Evolutionary conservation across 306 rosid genomes (phyloP), one percentile per base, ranked within the genome.

Genomic region (Fragaria nilgerrensis): DNA sequence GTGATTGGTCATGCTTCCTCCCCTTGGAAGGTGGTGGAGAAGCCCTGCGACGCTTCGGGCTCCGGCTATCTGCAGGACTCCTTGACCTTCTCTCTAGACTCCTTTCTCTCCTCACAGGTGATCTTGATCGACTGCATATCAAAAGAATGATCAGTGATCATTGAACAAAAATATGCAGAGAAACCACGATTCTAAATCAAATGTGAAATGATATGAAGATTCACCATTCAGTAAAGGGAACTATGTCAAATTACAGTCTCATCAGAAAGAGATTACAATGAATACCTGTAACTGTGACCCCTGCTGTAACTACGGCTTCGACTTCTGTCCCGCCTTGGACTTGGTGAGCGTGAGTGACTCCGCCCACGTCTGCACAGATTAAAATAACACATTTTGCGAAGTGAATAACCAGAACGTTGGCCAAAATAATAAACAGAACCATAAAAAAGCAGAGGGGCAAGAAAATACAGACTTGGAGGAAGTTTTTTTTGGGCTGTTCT

Each of bases 231-330:
- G 13, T 19, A 48, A 29, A 73, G 44, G 25, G 48, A 43, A 17
- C 22, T 43, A 8, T 9, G 62, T 50, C 4, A 72, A 27, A 23
- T 66, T 25, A 7, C 23, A 52, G 37, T 37, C 34, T 73, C 61
- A 50, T 37, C 8, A 39, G 52, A 56, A 39, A 41, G 37, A 2
- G 7, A 68, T 27, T 12, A 70, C n/a, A 16, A 63, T 53, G 52
- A 43, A 36, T 23, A 87, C 91, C 91, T 88, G 77, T 81, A 83
- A 77, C 91, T 88, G 39, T 68, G 89, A 16, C 68, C 91, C 81
- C 91, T 79, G 85, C 87, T 85, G 79, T 88, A 83, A 71, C 91
- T 85, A n/a, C 78, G 91, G 68, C 90, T 87, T 63, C 78, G 83
- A 80, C 89, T 88, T 79, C 87, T 81, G 37, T 83, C 91, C 50